A percentile compares a stretch with the other conserved stretches of the same genome.
phyloP scores from a whole-genome alignment of 176 grass and related monocot species.

The Rhynchospora breviuscula region DNA sequence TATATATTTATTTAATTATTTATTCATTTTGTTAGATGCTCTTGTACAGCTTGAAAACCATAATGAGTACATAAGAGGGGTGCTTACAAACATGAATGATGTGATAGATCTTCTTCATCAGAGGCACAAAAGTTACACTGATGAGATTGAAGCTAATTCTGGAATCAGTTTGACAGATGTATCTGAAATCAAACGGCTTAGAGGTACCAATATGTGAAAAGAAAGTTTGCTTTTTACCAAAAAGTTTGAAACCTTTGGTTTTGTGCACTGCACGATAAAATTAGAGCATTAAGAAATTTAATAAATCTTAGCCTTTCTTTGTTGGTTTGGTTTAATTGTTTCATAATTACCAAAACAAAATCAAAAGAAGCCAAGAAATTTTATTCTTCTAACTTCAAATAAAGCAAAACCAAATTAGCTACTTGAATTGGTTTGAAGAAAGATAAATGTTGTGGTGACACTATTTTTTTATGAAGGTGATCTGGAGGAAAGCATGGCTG shows the following conservation, averaged over 20 bases:
- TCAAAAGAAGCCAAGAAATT: not conserved
- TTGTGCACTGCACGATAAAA: not conserved
- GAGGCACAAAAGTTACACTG: constrained; percentile 55
- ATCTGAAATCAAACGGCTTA: constrained; percentile 73
- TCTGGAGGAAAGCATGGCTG: constrained; percentile 86
- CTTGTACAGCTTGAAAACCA: constrained; percentile 63
- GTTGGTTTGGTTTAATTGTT: not conserved
- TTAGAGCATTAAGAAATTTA: not conserved
- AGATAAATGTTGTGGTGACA: not conserved
- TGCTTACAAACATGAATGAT: constrained; percentile 56
- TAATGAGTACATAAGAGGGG: constrained; percentile 62
- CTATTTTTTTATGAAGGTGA: constrained; percentile 34
- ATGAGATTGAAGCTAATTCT: constrained; percentile 66
- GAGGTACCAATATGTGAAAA: constrained; percentile 49
- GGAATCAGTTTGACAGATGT: constrained; percentile 45
- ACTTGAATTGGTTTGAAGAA: not conserved
- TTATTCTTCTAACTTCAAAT: not conserved
- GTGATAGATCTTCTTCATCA: constrained; percentile 54
- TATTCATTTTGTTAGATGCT: constrained; percentile 58
- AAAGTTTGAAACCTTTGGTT: not conserved
- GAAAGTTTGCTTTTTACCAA: not conserved
- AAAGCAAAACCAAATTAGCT: not conserved
- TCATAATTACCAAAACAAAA: not conserved
- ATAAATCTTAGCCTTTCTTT: not conserved
- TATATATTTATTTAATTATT: constrained; percentile 17